Evolutionary conservation across 2,329 filamentous ascomycete species (phyloP), one percentile per base, ranked within the genome.

Genomic region (Alternaria sp.): DNA sequence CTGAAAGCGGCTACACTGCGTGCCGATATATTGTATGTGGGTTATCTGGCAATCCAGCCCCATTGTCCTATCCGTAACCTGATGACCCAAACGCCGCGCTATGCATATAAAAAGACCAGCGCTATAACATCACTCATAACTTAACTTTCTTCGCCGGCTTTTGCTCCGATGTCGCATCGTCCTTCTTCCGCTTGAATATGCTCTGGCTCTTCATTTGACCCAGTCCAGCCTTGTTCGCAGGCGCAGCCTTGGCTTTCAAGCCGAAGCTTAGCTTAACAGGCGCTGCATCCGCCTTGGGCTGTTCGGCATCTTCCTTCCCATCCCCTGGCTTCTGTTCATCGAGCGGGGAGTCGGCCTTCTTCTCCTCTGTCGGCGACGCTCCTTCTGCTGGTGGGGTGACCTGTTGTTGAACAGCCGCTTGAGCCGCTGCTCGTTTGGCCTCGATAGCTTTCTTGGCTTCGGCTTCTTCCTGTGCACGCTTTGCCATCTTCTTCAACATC

Each of bases 301-400:
- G 74, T 32, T 79, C 78, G 79, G 77, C 60, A 20, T 52, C 45
- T 34, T 80, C 90, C 78, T 97, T 72, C 95, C 96, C 54, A 90
- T 86, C 79, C 94, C 93, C 3, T 90, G 94, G 73, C 94, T 92
- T 4, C 90, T 94, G 72, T 92, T 95, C 83, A 92, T 93, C 2
- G 88, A 89, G 56, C 86, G 85, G 63, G 88, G 87, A 57, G 79
- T 75, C 20, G 78, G 74, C 11, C 83, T 85, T 32, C 77, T 75
- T 44, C 52, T 72, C 68, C 30, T 68, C 81, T 6, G 65, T 60
- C 14, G 67, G 64, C 5, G 73, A 67, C 11, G 71, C 41, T 18
- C 52, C 81, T 8, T 78, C 72, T 6, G 68, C 64, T 11, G 68
- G 68, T 14, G 74, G 71, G 4, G 74, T 70, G 3, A 62, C 82